Base-by-base conservation (phyloP, 1,139 yeast species). In the Kodamaea ohmeri region DNA sequence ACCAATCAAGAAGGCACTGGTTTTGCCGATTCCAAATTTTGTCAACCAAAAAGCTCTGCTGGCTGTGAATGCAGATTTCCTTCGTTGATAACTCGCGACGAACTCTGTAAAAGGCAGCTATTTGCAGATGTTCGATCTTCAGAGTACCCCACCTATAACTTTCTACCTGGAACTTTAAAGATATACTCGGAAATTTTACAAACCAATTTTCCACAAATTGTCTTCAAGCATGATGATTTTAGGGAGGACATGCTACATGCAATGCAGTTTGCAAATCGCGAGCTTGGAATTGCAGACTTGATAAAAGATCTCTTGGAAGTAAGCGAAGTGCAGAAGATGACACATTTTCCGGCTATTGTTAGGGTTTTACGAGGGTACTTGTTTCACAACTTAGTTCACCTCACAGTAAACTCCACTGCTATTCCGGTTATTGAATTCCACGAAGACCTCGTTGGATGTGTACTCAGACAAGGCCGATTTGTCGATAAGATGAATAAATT, bases 381-480 rank as follows among this genome's bases (percentile, higher is more conserved):
- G 4, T 12, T 8, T 5, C 20, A 16, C 21, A 28, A 28, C 21
- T 28, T 28, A 13, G 12, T 28, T 5, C 31, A 28, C 31, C 15
- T 16, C 12, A 28, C 13, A 4, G 21, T 28, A 6, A 4, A 7
- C 21, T 16, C 4, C n/a, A 28, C 16, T 15, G 27, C 8, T 8
- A 17, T 13, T 11, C 8, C 29, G 14, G 31, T 28, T 9, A 17
- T 28, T n/a, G 36, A 34, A 15, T 19, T 34, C 16, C 31, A 19
- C 16, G 32, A 27, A 11, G 31, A 34, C 32, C 17, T 21, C 11
- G 32, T 34, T 13, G 36, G 61, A 0, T 57, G 62, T 35, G 61
- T 64, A 6, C 17, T 54, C 17, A 49, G 65, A 9, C 71, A 67
- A 42, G 59, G 57, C 30, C 38, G 52, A 8, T 67, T 67, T 40